phyloP scores from a whole-genome alignment of 495 filamentous ascomycete genomes.

The Lophiostoma macrostomum region DNA sequence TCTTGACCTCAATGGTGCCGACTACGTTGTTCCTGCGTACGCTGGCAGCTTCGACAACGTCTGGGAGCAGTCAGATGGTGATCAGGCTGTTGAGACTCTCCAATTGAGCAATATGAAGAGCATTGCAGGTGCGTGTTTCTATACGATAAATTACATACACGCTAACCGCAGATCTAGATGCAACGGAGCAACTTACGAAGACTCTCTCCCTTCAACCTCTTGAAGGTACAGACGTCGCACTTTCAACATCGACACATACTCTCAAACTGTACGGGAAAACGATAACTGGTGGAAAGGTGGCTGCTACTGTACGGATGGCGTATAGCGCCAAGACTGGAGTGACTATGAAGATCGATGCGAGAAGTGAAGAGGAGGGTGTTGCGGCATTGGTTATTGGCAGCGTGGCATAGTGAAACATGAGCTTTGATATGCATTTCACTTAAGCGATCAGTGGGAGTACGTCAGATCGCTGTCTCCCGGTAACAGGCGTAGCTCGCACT shows the following conservation, averaged over 20 bases:
- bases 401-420: conserved; percentile 77
- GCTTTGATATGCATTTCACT: no score
- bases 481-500: no score
- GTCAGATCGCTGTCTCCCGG: no score
- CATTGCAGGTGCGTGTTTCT: conserved; percentile 71
- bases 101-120: conserved; percentile 86
- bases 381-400: conserved; percentile 79
- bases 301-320: conserved; percentile 86
- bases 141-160: not conserved
- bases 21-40: conserved; percentile 90
- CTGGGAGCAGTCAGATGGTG: conserved; percentile 93
- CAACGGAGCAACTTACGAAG: conserved; percentile 84
- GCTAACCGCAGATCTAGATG: conserved; percentile 63
- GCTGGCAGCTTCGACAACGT: conserved; percentile 92
- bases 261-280: conserved; percentile 97
- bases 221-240: conserved; percentile 85
- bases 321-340: conserved; percentile 88
- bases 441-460: no score
- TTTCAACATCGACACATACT: conserved; percentile 85
- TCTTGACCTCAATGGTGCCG: conserved; percentile 83
- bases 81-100: conserved; percentile 88
- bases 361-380: conserved; percentile 89
- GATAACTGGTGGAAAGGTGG: conserved; percentile 83
- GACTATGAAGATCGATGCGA: conserved; percentile 86
- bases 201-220: conserved; percentile 87